Percentiles rank a stretch among this genome's conserved stretches.
These are phyloP conservation scores for Aspergillus japonicus DNA, from an alignment of 2,329 filamentous ascomycete genomes.

Conservation along the genomic window DNA sequence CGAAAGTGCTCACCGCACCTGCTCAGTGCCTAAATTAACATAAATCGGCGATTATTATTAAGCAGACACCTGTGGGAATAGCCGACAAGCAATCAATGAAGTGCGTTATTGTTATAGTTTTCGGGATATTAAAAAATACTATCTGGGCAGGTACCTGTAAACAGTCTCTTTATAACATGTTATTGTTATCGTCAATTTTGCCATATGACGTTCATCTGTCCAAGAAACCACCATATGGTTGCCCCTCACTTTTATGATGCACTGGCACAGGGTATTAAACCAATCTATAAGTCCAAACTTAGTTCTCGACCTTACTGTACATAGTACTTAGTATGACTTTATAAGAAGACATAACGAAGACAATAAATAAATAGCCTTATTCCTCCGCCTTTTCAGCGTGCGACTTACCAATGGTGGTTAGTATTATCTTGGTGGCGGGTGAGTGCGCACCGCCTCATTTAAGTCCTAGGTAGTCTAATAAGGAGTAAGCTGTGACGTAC, in stretches of 20 bases:
- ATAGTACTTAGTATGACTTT: too few species aligned
- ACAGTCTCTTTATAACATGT: not conserved
- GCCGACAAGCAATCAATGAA: not conserved
- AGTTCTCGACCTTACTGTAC: too few species aligned
- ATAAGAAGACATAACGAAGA: too few species aligned
- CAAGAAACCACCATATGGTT: too few species aligned
- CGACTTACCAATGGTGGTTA: not conserved
- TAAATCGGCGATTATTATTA: not conserved
- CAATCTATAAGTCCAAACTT: too few species aligned
- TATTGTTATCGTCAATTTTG: too few species aligned
- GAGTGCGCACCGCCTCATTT: not conserved
- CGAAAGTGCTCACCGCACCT: not conserved
- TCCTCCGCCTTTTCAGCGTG: not conserved
- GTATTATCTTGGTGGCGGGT: not conserved
- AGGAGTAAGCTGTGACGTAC: not conserved
- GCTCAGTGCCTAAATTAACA: not conserved
- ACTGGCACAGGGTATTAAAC: too few species aligned
- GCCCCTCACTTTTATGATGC: too few species aligned
- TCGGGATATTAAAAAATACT: too few species aligned
- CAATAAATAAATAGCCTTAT: too few species aligned
- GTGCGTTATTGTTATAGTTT: not conserved
- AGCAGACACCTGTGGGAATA: not conserved
- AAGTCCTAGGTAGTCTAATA: not conserved
- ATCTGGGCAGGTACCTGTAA: not conserved
- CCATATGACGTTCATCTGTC: too few species aligned